These are phyloP conservation scores for Suillus subalutaceus DNA, from an alignment of 768 basidiomycete species.

Conservation along the genomic window DNA sequence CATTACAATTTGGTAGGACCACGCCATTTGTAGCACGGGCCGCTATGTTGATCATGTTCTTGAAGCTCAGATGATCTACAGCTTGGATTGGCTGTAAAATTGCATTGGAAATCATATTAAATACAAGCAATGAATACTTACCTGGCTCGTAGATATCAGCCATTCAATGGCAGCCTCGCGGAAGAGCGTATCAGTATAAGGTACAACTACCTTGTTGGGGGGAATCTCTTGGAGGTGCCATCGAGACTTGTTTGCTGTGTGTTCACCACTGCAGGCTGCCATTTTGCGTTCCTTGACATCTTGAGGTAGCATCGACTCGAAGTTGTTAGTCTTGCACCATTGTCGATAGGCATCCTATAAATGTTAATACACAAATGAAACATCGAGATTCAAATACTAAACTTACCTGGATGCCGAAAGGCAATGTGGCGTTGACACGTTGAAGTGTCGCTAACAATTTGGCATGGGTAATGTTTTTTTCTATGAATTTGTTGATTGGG, in stretches of 20 bases:
- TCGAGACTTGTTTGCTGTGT: constrained; percentile 10
- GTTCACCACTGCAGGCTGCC: not conserved
- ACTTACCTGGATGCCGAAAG: constrained; percentile 5
- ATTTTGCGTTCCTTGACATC: constrained; percentile 26
- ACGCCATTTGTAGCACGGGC: too few species aligned
- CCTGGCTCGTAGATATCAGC: constrained; percentile 21
- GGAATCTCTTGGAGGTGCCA: constrained; percentile 25
- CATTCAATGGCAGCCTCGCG: constrained; percentile 36
- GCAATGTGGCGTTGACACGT: constrained; percentile 1
- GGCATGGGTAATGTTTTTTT: constrained; percentile 4
- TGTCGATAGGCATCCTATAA: constrained; percentile 25
- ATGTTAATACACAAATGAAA: not conserved
- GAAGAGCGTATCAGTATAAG: constrained; percentile 27
- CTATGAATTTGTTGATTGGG: not conserved
- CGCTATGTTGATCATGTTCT: too few species aligned
- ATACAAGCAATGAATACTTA: too few species aligned
- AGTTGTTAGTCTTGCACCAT: constrained; percentile 31
- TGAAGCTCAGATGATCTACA: too few species aligned
- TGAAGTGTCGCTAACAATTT: constrained; percentile 7
- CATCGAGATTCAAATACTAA: not conserved
- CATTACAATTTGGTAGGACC: not conserved
- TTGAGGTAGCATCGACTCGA: constrained; percentile 33
- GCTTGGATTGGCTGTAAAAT: too few species aligned
- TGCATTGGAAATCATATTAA: too few species aligned
- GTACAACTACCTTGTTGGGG: constrained; percentile 18